Conservation (phyloP, 148 eudicot species). For the Salicornia ramosissima region DNA sequence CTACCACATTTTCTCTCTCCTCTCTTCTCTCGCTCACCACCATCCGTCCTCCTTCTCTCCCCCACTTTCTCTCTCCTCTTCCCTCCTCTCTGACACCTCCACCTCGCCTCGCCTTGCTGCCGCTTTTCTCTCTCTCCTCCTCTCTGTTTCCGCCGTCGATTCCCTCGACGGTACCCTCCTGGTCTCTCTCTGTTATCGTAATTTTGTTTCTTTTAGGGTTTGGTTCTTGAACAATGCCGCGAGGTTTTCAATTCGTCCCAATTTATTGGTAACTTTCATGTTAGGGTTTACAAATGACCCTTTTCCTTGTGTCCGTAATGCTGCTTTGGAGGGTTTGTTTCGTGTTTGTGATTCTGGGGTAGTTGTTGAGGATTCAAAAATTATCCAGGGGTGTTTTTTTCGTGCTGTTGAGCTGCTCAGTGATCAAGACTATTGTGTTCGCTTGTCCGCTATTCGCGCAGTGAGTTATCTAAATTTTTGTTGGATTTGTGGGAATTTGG, state of each 20-base stretch:
- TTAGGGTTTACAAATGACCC: slow-evolving; percentile 84
- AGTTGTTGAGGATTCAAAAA: slow-evolving; percentile 40
- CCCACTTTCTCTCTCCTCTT: slow-evolving; percentile 24
- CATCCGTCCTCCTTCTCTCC: slow-evolving; percentile 39
- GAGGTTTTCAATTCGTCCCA: slow-evolving; percentile 40
- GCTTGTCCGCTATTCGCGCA: slow-evolving; percentile 59
- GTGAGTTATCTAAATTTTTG: slow-evolving; percentile 26
- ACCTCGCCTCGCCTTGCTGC: slow-evolving; percentile 30
- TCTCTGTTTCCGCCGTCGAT: slow-evolving; percentile 31
- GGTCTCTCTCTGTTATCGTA: slow-evolving; percentile 41
- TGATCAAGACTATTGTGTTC: slow-evolving; percentile 55
- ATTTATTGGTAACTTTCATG: slow-evolving; percentile 51
- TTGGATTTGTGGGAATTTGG: no score
- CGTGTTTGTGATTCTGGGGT: slow-evolving; percentile 28
- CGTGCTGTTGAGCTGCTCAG: slow-evolving; percentile 51
- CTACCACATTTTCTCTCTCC: slow-evolving; percentile 32
- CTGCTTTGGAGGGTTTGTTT: slow-evolving; percentile 55
- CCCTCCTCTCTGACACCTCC: slow-evolving; percentile 27
- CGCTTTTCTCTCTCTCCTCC: slow-evolving; percentile 45
- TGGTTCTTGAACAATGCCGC: slow-evolving; percentile 42
- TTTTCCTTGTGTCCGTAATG: slow-evolving; percentile 52
- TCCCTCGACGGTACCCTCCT: slow-evolving; percentile 36
- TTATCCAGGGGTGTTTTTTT: slow-evolving; percentile 56
- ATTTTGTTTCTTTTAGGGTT: slow-evolving; percentile 37
- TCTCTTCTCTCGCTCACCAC: slow-evolving; percentile 31